Percentiles rank a stretch among this genome's conserved stretches.
Conservation (phyloP, 345 rosid species). For the Citropsis articulata region DNA sequence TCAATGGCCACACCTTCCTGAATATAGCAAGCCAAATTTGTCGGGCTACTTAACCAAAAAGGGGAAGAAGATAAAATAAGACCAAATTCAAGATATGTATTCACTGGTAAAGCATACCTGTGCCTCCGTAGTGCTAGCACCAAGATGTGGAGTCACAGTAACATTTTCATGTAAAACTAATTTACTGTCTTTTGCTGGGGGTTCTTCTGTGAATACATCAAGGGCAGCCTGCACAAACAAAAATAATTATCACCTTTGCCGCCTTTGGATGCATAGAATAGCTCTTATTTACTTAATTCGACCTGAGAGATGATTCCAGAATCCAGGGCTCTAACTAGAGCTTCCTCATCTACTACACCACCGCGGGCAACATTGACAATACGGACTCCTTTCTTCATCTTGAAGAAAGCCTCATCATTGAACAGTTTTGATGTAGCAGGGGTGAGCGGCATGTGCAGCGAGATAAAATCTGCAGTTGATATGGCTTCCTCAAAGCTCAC, state of each 20-base stretch:
- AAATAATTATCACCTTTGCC: neutral
- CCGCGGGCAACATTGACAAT: constrained; percentile 48
- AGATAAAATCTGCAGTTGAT: constrained; percentile 37
- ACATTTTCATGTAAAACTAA: constrained; percentile 37
- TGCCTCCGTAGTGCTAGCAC: constrained; percentile 43
- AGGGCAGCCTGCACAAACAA: constrained; percentile 33
- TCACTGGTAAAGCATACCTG: constrained; percentile 15
- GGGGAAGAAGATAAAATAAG: neutral
- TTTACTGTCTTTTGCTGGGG: constrained; percentile 34
- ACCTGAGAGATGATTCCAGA: constrained; percentile 44
- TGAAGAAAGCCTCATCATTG: constrained; percentile 33
- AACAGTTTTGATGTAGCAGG: constrained; percentile 37
- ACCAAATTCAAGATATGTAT: neutral
- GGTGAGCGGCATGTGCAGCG: constrained; percentile 49
- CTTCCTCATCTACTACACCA: constrained; percentile 45
- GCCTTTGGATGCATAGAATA: neutral
- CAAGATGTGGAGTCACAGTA: constrained; percentile 42
- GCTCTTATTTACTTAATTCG: neutral
- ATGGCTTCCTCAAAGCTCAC: constrained; percentile 41
- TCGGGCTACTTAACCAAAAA: neutral
- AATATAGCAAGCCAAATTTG: neutral
- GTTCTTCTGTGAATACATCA: constrained; percentile 42
- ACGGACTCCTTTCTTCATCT: constrained; percentile 43
- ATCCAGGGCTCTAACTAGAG: constrained; percentile 36
- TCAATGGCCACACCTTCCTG: constrained; percentile 45